These are phyloP conservation scores for Nitzschia sp. DNA, from an alignment of 108 stramenopile genomes.

Conservation along the genomic window DNA sequence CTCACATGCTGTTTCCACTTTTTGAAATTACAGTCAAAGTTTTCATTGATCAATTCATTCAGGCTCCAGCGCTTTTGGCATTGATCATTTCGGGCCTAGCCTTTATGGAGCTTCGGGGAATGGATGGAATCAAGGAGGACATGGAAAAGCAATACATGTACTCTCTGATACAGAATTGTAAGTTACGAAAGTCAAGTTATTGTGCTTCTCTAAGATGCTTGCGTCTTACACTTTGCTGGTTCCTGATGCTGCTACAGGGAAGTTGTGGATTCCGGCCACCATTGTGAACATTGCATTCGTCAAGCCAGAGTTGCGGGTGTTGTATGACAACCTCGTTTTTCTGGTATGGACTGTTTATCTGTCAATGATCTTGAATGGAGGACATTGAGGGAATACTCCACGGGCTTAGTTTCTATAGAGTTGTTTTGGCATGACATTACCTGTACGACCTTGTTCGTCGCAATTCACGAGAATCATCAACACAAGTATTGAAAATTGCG, in stretches of 20 bases:
- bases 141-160: slow-evolving; percentile 23
- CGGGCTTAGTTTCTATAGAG: no score
- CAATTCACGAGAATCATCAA: no score
- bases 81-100: slow-evolving; percentile 28
- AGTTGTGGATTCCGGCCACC: slow-evolving; percentile 46
- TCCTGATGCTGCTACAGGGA: slow-evolving; percentile 14
- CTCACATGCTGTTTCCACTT: not conserved
- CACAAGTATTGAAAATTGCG: no score
- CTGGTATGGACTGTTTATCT: slow-evolving; percentile 45
- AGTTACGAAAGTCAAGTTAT: slow-evolving; percentile 2
- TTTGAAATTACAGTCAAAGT: slow-evolving; percentile 29
- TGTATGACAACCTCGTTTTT: slow-evolving; percentile 45
- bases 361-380: slow-evolving; percentile 35
- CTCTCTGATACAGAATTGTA: slow-evolving; percentile 42
- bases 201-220: no score
- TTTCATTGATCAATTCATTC: slow-evolving; percentile 40
- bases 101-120: slow-evolving; percentile 26
- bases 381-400: not conserved
- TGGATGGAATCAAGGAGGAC: slow-evolving; percentile 22
- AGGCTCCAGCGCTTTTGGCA: slow-evolving; percentile 35
- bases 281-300: slow-evolving; percentile 45
- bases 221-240: no score
- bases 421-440: no score
- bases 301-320: slow-evolving; percentile 33
- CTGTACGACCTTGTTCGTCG: no score